phyloP scores from a whole-genome alignment of 2,329 filamentous ascomycete genomes.

The Periconia digitata region DNA sequence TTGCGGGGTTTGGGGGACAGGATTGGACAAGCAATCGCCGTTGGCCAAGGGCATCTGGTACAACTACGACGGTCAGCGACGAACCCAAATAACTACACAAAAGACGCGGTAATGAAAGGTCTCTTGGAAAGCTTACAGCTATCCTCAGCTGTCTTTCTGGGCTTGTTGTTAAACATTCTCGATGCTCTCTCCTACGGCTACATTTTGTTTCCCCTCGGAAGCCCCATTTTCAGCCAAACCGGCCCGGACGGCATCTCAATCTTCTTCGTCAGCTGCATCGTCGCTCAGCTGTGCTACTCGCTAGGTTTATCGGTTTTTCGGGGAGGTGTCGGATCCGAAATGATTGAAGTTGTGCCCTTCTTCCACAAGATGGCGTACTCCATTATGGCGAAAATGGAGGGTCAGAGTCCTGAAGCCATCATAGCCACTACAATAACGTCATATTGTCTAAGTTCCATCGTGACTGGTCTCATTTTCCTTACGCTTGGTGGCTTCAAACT shows the following conservation, averaged over 20 bases:
- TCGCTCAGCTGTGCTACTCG: slow-evolving; percentile 89
- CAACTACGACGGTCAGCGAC: slow-evolving; percentile 40
- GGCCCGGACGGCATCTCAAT: slow-evolving; percentile 96
- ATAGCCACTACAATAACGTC: slow-evolving; percentile 92
- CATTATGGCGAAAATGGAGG: slow-evolving; percentile 76
- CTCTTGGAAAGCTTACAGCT: slow-evolving; percentile 68
- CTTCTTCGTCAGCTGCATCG: slow-evolving; percentile 97
- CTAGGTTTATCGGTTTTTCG: slow-evolving; percentile 81
- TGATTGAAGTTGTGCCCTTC: slow-evolving; percentile 98
- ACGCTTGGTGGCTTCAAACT: slow-evolving; percentile 83
- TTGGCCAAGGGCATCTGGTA: slow-evolving; percentile 23
- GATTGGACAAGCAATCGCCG: slow-evolving; percentile 19
- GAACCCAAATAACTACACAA: slow-evolving; percentile 74
- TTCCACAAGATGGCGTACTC: slow-evolving; percentile 98
- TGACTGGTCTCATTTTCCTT: slow-evolving; percentile 91
- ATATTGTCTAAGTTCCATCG: slow-evolving; percentile 84
- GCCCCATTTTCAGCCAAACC: slow-evolving; percentile 79
- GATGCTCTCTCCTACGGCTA: slow-evolving; percentile 91
- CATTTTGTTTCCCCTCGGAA: slow-evolving; percentile 89
- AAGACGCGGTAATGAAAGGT: slow-evolving; percentile 63
- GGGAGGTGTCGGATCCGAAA: slow-evolving; percentile 89
- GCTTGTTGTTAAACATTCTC: slow-evolving; percentile 85
- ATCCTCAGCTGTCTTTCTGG: slow-evolving; percentile 84
- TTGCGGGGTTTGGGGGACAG: slow-evolving; percentile 6
- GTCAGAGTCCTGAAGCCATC: slow-evolving; percentile 79